phyloP scores from a whole-genome alignment of 208 protist genomes.

The Crithidia sp. region DNA sequence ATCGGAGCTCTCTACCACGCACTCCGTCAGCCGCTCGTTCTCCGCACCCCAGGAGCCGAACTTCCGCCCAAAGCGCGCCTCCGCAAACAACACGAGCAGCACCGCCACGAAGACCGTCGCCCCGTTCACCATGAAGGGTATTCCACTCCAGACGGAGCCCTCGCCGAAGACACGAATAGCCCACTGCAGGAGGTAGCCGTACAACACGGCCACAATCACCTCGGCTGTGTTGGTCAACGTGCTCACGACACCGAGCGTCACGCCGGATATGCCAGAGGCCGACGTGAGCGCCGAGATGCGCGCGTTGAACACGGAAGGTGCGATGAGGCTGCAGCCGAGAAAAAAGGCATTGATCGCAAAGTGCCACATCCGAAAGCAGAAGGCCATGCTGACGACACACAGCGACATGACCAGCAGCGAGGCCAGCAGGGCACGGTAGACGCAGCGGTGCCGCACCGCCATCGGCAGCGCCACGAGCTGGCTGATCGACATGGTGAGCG shows the following conservation, averaged over 20 bases:
- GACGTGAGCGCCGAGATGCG: slow-evolving; percentile 40
- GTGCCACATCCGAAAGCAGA: slow-evolving; percentile 27
- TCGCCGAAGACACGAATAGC: slow-evolving; percentile 25
- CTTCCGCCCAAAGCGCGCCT: slow-evolving; percentile 35
- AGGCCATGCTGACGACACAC: slow-evolving; percentile 22
- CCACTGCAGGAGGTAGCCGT: slow-evolving; percentile 44
- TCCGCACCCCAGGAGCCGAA: slow-evolving; percentile 10
- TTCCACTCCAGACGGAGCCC: slow-evolving; percentile 29
- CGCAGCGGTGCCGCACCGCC: slow-evolving; percentile 32
- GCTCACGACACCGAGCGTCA: slow-evolving; percentile 44
- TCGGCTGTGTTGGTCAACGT: slow-evolving; percentile 45
- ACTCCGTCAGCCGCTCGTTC: slow-evolving; percentile 1
- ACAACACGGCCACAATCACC: slow-evolving; percentile 36
- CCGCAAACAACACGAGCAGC: slow-evolving; percentile 40
- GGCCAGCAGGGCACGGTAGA: slow-evolving; percentile 32
- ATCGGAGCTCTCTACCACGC: neutral
- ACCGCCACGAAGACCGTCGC: slow-evolving; percentile 22
- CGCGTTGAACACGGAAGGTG: slow-evolving; percentile 37
- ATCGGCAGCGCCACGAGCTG: slow-evolving; percentile 42
- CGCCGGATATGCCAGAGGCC: slow-evolving; percentile 33
- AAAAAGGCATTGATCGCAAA: slow-evolving; percentile 27
- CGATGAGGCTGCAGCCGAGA: slow-evolving; percentile 29
- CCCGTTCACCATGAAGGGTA: slow-evolving; percentile 50
- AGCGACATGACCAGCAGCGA: slow-evolving; percentile 21
- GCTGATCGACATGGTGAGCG: slow-evolving; percentile 30